Conservation (phyloP, 2,329 filamentous ascomycete species). For the Penicillium carneum region DNA sequence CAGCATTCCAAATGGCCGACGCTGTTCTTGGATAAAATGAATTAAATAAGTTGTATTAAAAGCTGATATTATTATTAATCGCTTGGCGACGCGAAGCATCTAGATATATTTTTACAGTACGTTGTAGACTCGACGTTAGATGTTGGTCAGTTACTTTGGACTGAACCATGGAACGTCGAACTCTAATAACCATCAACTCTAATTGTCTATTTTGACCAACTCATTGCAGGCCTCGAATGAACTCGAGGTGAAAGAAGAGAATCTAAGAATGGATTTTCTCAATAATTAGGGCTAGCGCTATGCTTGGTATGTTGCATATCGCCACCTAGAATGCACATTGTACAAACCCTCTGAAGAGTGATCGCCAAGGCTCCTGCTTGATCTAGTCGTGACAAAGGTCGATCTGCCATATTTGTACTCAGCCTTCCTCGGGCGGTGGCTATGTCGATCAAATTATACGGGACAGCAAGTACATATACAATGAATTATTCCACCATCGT, state of each 20-base stretch:
- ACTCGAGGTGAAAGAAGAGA: not conserved
- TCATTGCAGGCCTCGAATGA: not conserved
- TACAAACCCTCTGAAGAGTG: not conserved
- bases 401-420: conserved; percentile 1
- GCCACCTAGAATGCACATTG: not conserved
- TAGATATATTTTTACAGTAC: not conserved
- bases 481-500: not conserved
- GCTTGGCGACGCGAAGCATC: not conserved
- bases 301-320: not conserved
- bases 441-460: not conserved
- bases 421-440: not conserved
- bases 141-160: conserved; percentile 15
- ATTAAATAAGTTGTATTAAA: not conserved
- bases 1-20: conserved; percentile 7
- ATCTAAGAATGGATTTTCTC: not conserved
- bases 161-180: conserved; percentile 23
- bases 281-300: not conserved
- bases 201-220: conserved; percentile 18
- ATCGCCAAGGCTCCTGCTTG: conserved; percentile 9
- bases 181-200: conserved; percentile 16
- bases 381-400: not conserved
- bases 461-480: not conserved
- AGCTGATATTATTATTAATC: not conserved
- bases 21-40: not conserved
- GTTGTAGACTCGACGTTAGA: conserved; percentile 9